Conservation (phyloP, 139 green algal genomes). For the Chloropicon primus region DNA sequence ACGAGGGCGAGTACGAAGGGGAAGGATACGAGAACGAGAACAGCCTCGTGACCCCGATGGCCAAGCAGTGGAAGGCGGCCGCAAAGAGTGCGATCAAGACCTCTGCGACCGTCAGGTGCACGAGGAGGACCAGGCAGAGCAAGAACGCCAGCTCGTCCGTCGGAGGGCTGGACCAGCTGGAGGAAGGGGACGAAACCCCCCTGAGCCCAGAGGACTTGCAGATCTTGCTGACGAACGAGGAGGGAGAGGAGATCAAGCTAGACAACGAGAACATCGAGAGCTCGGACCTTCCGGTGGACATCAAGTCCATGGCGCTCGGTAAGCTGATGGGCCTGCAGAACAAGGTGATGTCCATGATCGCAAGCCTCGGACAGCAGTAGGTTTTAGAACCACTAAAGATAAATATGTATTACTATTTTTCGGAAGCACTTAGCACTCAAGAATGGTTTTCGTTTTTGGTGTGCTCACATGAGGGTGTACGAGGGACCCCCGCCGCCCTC, state of each 20-base stretch:
- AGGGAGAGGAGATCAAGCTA: neutral
- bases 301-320: neutral
- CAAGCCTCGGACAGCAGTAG: neutral
- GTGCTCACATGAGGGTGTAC: constrained; percentile 61
- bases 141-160: too few relatives aligned
- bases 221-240: neutral
- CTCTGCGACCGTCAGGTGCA: neutral
- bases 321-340: neutral
- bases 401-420: too few relatives aligned
- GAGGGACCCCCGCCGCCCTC: constrained; percentile 77
- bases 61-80: neutral
- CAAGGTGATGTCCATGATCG: neutral
- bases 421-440: too few relatives aligned
- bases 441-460: too few relatives aligned
- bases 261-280: neutral
- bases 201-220: neutral
- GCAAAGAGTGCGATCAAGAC: neutral
- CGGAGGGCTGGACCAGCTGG: neutral
- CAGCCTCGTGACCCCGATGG: neutral
- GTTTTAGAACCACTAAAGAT: too few relatives aligned
- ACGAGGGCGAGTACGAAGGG: too few relatives aligned
- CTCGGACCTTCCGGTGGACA: neutral
- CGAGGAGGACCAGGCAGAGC: too few relatives aligned
- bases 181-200: neutral
- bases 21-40: neutral